Conservation (phyloP, 2,329 filamentous ascomycete species). For the Nectriaceae sp. region DNA sequence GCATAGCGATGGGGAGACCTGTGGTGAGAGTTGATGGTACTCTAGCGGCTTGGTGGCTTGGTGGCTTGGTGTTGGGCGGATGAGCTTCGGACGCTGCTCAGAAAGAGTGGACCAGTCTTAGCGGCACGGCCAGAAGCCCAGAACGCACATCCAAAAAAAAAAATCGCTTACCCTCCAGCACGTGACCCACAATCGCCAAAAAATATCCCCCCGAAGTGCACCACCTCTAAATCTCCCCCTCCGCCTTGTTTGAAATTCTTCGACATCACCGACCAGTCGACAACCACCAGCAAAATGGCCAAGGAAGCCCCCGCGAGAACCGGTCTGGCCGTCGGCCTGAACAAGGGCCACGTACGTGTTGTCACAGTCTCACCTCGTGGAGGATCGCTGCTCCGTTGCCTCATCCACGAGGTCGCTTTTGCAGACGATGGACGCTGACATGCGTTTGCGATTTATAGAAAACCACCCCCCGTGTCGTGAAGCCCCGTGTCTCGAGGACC, state of each 20-base stretch:
- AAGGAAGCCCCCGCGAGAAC: constrained; percentile 59
- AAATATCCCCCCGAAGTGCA: constrained; percentile 12
- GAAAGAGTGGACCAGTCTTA: neutral
- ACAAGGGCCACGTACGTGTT: constrained; percentile 65
- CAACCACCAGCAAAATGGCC: constrained; percentile 52
- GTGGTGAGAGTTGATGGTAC: too few species aligned
- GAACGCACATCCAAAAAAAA: constrained; percentile 10
- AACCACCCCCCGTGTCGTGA: constrained; percentile 77
- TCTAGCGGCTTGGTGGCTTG: too few species aligned
- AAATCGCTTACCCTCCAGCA: constrained; percentile 27
- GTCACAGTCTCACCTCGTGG: constrained; percentile 70
- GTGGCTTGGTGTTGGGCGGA: too few species aligned
- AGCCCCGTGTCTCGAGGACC: constrained; percentile 78
- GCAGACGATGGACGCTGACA: constrained; percentile 67
- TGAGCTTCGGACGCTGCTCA: too few species aligned
- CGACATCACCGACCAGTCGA: constrained; percentile 32
- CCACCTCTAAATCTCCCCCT: constrained; percentile 19
- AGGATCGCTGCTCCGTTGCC: constrained; percentile 62
- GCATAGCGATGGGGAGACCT: too few species aligned
- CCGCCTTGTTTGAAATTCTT: constrained; percentile 22
- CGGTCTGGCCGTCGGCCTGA: constrained; percentile 63
- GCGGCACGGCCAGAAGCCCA: too few species aligned
- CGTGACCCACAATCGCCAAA: constrained; percentile 33
- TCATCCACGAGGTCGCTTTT: constrained; percentile 30
- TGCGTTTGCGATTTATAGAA: constrained; percentile 58